phyloP scores from a whole-genome alignment of 208 protist genomes.

The Histomonas meleagridis region DNA sequence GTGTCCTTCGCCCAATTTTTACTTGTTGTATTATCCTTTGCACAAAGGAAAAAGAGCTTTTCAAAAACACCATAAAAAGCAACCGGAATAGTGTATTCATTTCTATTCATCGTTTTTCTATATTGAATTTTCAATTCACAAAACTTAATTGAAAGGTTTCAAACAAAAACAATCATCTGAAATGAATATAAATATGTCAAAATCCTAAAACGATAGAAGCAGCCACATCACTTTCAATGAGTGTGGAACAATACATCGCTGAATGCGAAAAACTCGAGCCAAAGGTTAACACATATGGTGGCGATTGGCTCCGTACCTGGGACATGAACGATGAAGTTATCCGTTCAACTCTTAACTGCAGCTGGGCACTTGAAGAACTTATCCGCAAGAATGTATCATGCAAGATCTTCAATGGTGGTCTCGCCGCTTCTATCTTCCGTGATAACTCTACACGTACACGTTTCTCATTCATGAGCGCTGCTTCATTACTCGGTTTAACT shows the following conservation, averaged over 20 bases:
- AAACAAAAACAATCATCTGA: too few relatives aligned
- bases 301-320: neutral
- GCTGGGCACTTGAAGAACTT: slow-evolving; percentile 13
- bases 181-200: too few relatives aligned
- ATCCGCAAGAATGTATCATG: slow-evolving; percentile 1
- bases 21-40: too few relatives aligned
- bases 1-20: too few relatives aligned
- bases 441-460: slow-evolving; percentile 31
- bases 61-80: too few relatives aligned
- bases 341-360: neutral
- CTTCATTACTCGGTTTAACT: neutral
- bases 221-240: too few relatives aligned
- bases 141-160: too few relatives aligned
- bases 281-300: neutral
- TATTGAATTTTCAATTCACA: too few relatives aligned
- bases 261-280: neutral
- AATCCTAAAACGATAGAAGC: too few relatives aligned
- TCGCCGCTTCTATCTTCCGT: slow-evolving; percentile 14
- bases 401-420: neutral
- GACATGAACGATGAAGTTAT: slow-evolving; percentile 4
- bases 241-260: neutral
- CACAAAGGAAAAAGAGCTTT: too few relatives aligned
- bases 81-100: too few relatives aligned
- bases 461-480: neutral
- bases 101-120: too few relatives aligned